Percentiles rank a stretch among this genome's conserved stretches.
phyloP scores from a whole-genome alignment of 192 early-diverging fungal species.

The Gaertneriomyces sp. region DNA sequence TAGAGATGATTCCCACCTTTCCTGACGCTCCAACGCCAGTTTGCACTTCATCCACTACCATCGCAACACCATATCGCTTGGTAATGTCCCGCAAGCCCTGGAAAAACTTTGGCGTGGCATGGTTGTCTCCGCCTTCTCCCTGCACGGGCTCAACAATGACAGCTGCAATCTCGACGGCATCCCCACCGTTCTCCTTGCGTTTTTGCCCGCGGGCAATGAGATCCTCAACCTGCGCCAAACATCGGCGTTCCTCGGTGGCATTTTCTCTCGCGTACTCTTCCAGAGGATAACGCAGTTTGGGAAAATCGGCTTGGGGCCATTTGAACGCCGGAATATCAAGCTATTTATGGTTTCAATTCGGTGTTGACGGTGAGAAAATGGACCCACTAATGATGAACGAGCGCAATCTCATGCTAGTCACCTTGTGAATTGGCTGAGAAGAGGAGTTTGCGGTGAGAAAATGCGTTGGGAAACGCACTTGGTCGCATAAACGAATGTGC shows the following conservation, averaged over 20 bases:
- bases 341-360: neutral
- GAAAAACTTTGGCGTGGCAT: conserved; percentile 11
- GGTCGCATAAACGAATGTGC: too few species aligned
- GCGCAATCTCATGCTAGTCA: too few species aligned
- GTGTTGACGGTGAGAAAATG: too few species aligned
- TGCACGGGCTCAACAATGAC: conserved; percentile 17
- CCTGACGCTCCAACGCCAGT: conserved; percentile 14
- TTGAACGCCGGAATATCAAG: neutral
- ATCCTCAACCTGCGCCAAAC: neutral
- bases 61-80: conserved; percentile 2
- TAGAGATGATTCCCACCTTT: neutral
- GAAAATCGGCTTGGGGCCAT: conserved; percentile 8
- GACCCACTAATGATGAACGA: too few species aligned
- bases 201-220: neutral
- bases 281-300: conserved; percentile 11
- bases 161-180: neutral
- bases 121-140: conserved; percentile 15
- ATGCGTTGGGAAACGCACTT: too few species aligned
- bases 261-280: neutral
- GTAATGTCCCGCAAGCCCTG: conserved; percentile 1
- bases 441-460: too few species aligned
- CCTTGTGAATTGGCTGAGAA: too few species aligned
- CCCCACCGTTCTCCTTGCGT: neutral
- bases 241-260: neutral
- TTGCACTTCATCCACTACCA: conserved; percentile 20